Percentiles rank a stretch among this genome's conserved stretches.
Conservation (phyloP, 805 yeast species). For the Debaryomyces castellii region DNA sequence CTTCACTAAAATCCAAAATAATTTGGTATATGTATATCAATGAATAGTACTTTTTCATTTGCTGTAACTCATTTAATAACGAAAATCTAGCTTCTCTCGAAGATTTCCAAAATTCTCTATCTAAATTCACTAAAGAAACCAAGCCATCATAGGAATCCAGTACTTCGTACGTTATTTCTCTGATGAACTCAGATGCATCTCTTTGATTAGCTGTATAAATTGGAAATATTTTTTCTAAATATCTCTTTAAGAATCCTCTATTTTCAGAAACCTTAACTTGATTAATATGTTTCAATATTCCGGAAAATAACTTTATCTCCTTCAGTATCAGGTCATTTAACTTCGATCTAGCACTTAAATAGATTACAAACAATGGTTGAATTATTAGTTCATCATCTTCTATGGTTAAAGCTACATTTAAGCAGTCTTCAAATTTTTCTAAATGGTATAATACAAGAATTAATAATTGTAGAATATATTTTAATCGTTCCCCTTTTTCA, state of each 20-base stretch:
- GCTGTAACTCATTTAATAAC: conserved; percentile 1
- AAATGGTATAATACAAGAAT: conserved; percentile 2
- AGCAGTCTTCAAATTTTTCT: conserved; percentile 1
- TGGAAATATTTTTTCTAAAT: not conserved
- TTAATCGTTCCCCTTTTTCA: conserved; percentile 2
- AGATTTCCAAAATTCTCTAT: conserved; percentile 13
- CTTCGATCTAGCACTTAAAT: not conserved
- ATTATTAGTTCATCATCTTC: conserved; percentile 9
- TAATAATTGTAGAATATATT: conserved; percentile 5
- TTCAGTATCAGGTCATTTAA: not conserved
- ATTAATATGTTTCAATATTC: not conserved
- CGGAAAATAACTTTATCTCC: not conserved
- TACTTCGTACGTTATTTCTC: not conserved
- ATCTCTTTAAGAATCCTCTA: not conserved
- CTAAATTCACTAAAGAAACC: conserved; percentile 12
- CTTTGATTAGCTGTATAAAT: not conserved
- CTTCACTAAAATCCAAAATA: not conserved
- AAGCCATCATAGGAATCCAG: conserved; percentile 6
- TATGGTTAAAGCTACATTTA: not conserved
- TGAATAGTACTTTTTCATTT: conserved; percentile 1
- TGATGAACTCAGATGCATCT: conserved; percentile 2
- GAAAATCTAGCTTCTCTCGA: conserved; percentile 4
- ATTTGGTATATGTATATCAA: conserved; percentile 6
- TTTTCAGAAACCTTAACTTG: conserved; percentile 1
- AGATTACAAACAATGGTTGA: conserved; percentile 11